phyloP scores from a whole-genome alignment of 2,329 filamentous ascomycete genomes.

The Trichoderma hamatum region DNA sequence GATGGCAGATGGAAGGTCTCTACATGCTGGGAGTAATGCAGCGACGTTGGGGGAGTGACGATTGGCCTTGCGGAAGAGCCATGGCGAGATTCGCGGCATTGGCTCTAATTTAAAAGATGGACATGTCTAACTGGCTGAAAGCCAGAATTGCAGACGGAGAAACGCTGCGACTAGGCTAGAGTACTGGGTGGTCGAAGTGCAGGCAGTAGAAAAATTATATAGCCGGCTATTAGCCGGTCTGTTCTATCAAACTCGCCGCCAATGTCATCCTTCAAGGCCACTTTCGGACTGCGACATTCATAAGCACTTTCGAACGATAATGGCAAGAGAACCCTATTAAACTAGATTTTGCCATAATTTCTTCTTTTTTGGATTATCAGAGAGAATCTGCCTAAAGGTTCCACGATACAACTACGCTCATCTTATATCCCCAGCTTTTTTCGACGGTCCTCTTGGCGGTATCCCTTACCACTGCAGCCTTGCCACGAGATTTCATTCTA shows the following conservation, averaged over 20 bases:
- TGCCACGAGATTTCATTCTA: slow-evolving; percentile 8
- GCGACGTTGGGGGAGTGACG: slow-evolving; percentile 59
- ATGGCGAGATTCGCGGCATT: slow-evolving; percentile 67
- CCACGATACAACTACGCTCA: not conserved
- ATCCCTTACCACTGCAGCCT: slow-evolving; percentile 1
- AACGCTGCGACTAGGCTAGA: no score
- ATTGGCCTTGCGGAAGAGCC: slow-evolving; percentile 58
- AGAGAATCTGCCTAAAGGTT: not conserved
- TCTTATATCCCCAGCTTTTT: not conserved
- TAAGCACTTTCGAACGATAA: slow-evolving; percentile 6
- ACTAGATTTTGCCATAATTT: not conserved
- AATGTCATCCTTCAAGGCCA: not conserved
- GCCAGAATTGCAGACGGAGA: not conserved
- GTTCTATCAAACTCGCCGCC: slow-evolving; percentile 14
- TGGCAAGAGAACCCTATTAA: slow-evolving; percentile 21
- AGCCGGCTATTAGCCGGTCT: slow-evolving; percentile 23
- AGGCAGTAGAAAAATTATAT: not conserved
- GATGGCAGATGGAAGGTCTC: slow-evolving; percentile 63
- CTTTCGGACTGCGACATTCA: slow-evolving; percentile 13
- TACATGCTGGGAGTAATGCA: slow-evolving; percentile 64
- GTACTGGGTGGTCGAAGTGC: not conserved
- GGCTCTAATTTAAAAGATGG: not conserved
- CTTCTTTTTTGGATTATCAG: slow-evolving; percentile 27
- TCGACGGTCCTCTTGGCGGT: not conserved
- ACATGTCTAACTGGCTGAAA: not conserved